A percentile compares a stretch with the other conserved stretches of the same genome.
Evolutionary conservation across 2,329 filamentous ascomycete species (phyloP).

Genomic region (Chaetomium sp.): DNA sequence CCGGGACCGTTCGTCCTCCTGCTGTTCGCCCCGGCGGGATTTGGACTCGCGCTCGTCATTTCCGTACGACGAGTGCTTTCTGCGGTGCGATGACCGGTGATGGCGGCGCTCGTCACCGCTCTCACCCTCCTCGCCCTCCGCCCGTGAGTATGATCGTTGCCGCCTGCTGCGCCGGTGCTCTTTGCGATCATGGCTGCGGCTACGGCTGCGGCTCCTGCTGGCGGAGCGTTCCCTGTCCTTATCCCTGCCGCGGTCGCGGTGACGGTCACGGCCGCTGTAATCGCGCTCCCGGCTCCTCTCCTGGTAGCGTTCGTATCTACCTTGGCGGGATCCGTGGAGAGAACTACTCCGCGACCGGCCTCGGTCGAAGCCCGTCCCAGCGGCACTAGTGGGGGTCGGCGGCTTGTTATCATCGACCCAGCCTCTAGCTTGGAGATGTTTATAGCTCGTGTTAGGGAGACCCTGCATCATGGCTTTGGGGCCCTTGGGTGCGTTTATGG

Average conservation of each 20-base stretch:
- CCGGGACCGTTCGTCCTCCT: slow-evolving; percentile 56
- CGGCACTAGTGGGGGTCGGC: slow-evolving; percentile 39
- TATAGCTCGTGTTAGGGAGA: slow-evolving; percentile 76
- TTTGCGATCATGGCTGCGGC: slow-evolving; percentile 49
- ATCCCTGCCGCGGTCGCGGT: slow-evolving; percentile 32
- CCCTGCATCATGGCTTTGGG: slow-evolving; percentile 94
- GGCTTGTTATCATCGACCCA: slow-evolving; percentile 46
- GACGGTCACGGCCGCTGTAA: slow-evolving; percentile 18
- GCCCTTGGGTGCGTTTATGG: slow-evolving; percentile 80
- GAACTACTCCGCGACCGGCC: slow-evolving; percentile 54
- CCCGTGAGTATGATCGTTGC: slow-evolving; percentile 55
- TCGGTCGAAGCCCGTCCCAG: slow-evolving; percentile 40
- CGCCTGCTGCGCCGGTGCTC: slow-evolving; percentile 53
- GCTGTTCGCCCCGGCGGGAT: slow-evolving; percentile 39
- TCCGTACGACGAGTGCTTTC: slow-evolving; percentile 43
- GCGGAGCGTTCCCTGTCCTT: slow-evolving; percentile 23
- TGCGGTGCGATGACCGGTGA: slow-evolving; percentile 48
- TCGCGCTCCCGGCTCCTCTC: slow-evolving; percentile 33
- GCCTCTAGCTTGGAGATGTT: slow-evolving; percentile 60
- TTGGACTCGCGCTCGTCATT: slow-evolving; percentile 51
- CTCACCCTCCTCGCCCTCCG: slow-evolving; percentile 47
- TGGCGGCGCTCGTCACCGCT: slow-evolving; percentile 55
- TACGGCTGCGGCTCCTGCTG: slow-evolving; percentile 34
- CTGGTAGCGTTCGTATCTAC: slow-evolving; percentile 32
- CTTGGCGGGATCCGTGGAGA: slow-evolving; percentile 33